Base-by-base conservation (phyloP, 2,329 filamentous ascomycete species). In the Myrmaecium sp. region DNA sequence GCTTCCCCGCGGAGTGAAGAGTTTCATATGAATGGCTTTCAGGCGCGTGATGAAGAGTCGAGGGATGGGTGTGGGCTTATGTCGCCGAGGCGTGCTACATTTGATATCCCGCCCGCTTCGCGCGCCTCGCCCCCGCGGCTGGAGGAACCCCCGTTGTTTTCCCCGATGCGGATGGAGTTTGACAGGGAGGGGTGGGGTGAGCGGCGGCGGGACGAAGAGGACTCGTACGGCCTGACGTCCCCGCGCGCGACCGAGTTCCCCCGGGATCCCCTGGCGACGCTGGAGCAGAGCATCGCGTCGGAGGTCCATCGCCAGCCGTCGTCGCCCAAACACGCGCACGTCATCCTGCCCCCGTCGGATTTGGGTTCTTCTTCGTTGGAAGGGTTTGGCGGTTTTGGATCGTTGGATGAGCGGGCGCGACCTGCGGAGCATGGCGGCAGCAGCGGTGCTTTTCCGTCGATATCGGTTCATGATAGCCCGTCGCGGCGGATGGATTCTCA, bases 231-330 rank as follows among this genome's bases (percentile, higher is more conserved):
- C 4, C 18, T 54, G 9, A 44, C 51, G 15, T 54, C 51, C 21
- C 51, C 51, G 10, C 55, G 48, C 6, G 43, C 48, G 20, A 54
- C 52, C 14, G 56, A 58, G 11, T 60, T 57, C 31, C 36, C 40
- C 13, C 37, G 32, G 11, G 42, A 40, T 29, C 34, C 39, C 10
- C 49, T 50, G 23, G 43, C 14, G 20, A 21, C 11, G n/a, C 18
- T 15, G 21, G 18, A 13, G 17, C 17, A 5, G 16, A 23, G 13
- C 29, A 6, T 6, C 17, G n/a, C n/a, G n/a, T n/a, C 13, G 14
- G 14, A 15, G 19, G 8, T 18, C 4, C 13, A 10, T 7, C 24
- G 14, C 6, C 22, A 26, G 25, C 25, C n/a, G 11, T 21, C 7
- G 25, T 25, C 5, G 24, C 21, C 5, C 25, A 22, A 11, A 21